These are phyloP conservation scores for Coniosporium tulheliwenetii DNA, from an alignment of 2,329 filamentous ascomycete genomes.

Conservation along the genomic window DNA sequence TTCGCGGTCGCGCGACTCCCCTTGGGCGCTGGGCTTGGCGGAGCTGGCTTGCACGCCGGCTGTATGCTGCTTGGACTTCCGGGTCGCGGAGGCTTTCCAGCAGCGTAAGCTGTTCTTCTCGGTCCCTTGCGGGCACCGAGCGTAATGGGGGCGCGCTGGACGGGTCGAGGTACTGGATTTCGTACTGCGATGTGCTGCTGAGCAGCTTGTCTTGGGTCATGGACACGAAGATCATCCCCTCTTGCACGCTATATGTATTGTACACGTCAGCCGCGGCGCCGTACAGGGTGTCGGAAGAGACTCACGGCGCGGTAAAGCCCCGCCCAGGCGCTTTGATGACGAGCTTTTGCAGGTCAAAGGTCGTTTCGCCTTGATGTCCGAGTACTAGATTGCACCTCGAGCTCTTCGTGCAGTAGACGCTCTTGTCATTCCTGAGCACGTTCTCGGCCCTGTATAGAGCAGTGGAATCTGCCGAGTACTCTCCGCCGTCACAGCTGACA, in stretches of 20 bases:
- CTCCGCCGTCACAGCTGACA: conserved; percentile 74
- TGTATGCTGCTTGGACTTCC: conserved; percentile 3
- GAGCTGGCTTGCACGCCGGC: not conserved
- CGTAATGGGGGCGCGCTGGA: not conserved
- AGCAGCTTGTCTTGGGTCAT: conserved; percentile 71
- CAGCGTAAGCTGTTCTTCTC: conserved; percentile 4
- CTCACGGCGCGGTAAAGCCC: conserved; percentile 78
- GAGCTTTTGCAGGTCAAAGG: conserved; percentile 72
- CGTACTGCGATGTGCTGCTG: conserved; percentile 56
- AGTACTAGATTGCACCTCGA: conserved; percentile 77
- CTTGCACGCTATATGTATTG: conserved; percentile 48
- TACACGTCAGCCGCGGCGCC: no score
- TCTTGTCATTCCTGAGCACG: conserved; percentile 64
- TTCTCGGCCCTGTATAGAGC: conserved; percentile 55
- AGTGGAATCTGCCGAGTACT: conserved; percentile 37
- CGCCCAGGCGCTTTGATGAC: conserved; percentile 71
- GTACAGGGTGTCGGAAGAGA: conserved; percentile 10
- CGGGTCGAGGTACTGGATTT: conserved; percentile 44
- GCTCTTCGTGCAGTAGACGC: conserved; percentile 83
- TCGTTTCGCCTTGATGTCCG: conserved; percentile 61
- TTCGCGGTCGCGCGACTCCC: not conserved
- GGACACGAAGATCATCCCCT: conserved; percentile 82
- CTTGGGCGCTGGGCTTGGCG: not conserved
- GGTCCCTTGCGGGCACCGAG: not conserved
- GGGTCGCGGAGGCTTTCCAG: conserved; percentile 8